phyloP scores from a whole-genome alignment of 805 yeast genomes.

The Metschnikowia baotianmanensis region DNA sequence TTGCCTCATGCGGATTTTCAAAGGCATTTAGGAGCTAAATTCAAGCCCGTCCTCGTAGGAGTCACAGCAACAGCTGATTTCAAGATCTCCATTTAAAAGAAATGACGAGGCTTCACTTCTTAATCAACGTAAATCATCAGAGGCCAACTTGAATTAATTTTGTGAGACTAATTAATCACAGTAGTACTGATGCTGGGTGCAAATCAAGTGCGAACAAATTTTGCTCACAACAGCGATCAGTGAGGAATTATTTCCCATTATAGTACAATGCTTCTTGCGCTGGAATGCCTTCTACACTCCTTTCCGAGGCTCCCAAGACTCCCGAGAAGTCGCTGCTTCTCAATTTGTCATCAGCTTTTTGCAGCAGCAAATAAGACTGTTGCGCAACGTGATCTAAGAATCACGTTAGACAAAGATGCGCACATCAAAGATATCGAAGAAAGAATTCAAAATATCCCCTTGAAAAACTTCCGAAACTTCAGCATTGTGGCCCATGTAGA shows the following conservation, averaged over 20 bases:
- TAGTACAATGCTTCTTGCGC: neutral
- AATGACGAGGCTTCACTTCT: no score
- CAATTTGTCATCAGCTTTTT: neutral
- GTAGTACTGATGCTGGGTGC: conserved; percentile 8
- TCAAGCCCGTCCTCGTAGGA: no score
- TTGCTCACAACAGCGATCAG: no score
- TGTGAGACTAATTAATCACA: neutral
- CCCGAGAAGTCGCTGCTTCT: conserved; percentile 1
- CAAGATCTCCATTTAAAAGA: no score
- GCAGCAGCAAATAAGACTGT: conserved; percentile 16
- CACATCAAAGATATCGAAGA: conserved; percentile 40
- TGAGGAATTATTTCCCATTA: no score
- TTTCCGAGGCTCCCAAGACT: conserved; percentile 1
- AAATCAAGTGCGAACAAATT: conserved; percentile 11
- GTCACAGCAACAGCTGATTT: no score
- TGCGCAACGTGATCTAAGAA: conserved; percentile 26
- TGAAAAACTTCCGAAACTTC: conserved; percentile 81
- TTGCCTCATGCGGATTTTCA: no score
- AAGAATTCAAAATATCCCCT: conserved; percentile 75
- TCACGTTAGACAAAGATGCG: conserved; percentile 31
- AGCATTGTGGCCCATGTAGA: conserved; percentile 97
- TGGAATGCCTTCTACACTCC: neutral
- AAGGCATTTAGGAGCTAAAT: no score
- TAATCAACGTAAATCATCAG: no score
- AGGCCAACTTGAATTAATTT: no score